Evolutionary conservation across 2,329 filamentous ascomycete genomes (phyloP).

Genomic region (Exophiala xenobiotica): DNA sequence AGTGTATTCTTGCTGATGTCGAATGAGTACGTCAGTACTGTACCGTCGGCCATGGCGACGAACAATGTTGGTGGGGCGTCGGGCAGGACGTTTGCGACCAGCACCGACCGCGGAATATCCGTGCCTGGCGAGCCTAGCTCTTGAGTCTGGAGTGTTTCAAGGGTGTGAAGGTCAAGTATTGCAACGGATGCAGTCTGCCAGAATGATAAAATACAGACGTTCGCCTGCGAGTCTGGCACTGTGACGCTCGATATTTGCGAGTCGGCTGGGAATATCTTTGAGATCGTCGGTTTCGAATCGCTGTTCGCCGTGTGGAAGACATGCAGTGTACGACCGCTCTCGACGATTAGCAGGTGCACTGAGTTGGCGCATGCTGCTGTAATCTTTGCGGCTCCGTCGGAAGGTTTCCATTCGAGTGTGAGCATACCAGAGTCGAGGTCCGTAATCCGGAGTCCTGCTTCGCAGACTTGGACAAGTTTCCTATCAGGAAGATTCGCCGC

Average conservation of each 20-base stretch:
- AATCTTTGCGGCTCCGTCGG: constrained; percentile 53
- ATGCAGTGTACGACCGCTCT: constrained; percentile 71
- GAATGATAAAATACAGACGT: constrained; percentile 78
- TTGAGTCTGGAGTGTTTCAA: constrained; percentile 66
- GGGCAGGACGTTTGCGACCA: constrained; percentile 71
- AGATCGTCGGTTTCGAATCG: constrained; percentile 57
- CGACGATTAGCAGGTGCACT: constrained; percentile 67
- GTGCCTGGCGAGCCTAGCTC: constrained; percentile 64
- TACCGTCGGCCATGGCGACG: constrained; percentile 87
- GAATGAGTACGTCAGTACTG: constrained; percentile 79
- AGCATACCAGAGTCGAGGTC: constrained; percentile 48
- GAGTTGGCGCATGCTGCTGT: constrained; percentile 76
- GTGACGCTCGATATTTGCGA: constrained; percentile 86
- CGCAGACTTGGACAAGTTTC: constrained; percentile 74
- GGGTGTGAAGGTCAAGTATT: constrained; percentile 65
- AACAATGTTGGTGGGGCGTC: constrained; percentile 73
- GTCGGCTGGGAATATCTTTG: constrained; percentile 61
- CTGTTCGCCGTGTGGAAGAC: constrained; percentile 57
- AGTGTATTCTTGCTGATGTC: constrained; percentile 62
- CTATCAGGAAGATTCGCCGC: constrained; percentile 64
- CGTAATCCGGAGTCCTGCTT: constrained; percentile 60
- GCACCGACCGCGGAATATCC: constrained; percentile 79
- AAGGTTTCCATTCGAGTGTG: constrained; percentile 48
- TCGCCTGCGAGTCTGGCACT: constrained; percentile 62
- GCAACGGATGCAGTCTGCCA: constrained; percentile 81